Percentiles rank a stretch among this genome's conserved stretches.
Evolutionary conservation across 106 monocot species (phyloP).

Genomic region (Apostasia ramifera): DNA sequence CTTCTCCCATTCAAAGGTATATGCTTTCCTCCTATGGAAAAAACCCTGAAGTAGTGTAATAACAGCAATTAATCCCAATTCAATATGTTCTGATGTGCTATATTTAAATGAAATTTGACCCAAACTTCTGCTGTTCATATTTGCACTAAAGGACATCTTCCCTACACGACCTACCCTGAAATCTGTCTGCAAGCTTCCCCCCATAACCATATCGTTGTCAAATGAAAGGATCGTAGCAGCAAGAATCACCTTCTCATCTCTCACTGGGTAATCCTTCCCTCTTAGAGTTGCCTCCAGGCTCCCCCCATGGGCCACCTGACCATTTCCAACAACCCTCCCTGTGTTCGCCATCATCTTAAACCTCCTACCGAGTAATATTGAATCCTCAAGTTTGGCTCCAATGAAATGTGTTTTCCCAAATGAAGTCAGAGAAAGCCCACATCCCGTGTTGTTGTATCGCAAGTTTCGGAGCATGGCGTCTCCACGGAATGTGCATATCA

Average conservation of each 20-base stretch:
- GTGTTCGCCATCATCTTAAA: constrained; percentile 30
- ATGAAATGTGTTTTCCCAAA: constrained; percentile 32
- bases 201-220: constrained; percentile 61
- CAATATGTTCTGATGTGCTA: constrained; percentile 46
- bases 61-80: constrained; percentile 44
- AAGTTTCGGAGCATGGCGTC: constrained; percentile 38
- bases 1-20: constrained; percentile 1
- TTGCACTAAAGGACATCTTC: constrained; percentile 57
- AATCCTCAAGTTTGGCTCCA: constrained; percentile 78
- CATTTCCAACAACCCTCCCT: constrained; percentile 42
- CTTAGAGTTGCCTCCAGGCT: constrained; percentile 42
- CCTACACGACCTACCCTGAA: constrained; percentile 37
- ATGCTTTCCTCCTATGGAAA: constrained; percentile 26
- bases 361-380: constrained; percentile 45
- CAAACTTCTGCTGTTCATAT: constrained; percentile 55
- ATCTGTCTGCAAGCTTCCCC: constrained; percentile 56
- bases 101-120: constrained; percentile 54
- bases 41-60: constrained; percentile 40
- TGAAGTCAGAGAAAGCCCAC: constrained; percentile 58
- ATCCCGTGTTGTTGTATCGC: constrained; percentile 35
- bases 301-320: constrained; percentile 61
- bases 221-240: constrained; percentile 44
- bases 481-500: constrained; percentile 51
- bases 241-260: constrained; percentile 56
- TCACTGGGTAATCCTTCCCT: constrained; percentile 83